Base-by-base conservation (phyloP, 2,329 filamentous ascomycete genomes). In the Nemania sp. region DNA sequence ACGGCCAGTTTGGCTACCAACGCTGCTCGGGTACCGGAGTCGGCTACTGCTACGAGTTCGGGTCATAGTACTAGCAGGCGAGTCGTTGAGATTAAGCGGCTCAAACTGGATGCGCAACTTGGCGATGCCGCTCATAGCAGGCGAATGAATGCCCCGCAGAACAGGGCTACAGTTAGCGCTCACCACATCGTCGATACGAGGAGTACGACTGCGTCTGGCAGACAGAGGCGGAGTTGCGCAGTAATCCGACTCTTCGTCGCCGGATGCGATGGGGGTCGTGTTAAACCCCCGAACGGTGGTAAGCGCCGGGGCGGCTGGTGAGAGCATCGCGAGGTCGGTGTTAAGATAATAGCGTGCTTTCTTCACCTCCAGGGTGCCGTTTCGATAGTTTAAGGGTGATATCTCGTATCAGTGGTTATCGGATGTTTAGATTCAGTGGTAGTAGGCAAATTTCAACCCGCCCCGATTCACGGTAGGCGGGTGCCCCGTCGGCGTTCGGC, bases 51-150 rank as follows among this genome's bases (percentile, higher is more conserved):
- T 82, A 57, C 84, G 82, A 69, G 83, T 85, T 71, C 83, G 87
- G 22, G 86, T 86, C 75, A 87, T 82, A 38, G 87, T 89, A 72
- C 83, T 87, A 56, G 84, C 84, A 53, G 86, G 86, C 53, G 80
- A 81, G 22, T 75, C 81, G 69, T 89, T 87, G 15, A 97, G 83
- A 75, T 87, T 92, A 62, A 98, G 83, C 2, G 90, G 89, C 69
- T 97, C 94, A 66, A 97, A 85, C 76, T 96, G 91, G 78, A 91
- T 85, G 77, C 93, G 93, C 75, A 98, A 83, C 74, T 91, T 92
- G 76, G 93, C 92, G 74, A 98, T 94, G 55, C 93, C 94, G 67
- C 91, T 90, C 32, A 89, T 76, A 56, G 82, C 84, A 11, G 87
- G 86, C 20, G 87, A 88, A 18, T 82, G 79, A 27, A 79, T 75